phyloP scores from a whole-genome alignment of 352 stramenopile species.

The Stramenopiles sp. region DNA sequence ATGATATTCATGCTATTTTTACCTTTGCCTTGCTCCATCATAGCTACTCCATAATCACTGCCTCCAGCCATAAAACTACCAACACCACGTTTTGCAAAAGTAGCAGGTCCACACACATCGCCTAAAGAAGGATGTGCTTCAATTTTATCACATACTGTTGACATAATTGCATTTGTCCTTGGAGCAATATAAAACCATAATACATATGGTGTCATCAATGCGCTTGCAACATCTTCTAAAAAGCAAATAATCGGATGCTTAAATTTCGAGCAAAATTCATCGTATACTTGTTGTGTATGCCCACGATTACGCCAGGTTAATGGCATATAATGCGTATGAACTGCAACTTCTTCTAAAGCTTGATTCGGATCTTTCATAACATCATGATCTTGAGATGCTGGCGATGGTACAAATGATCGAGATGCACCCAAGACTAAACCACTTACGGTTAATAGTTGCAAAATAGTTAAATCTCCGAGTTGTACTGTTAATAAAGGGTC shows the following conservation, averaged over 20 bases:
- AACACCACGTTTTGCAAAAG: not conserved
- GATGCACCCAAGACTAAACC: conserved; percentile 50
- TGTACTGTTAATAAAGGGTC: conserved; percentile 84
- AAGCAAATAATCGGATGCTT: conserved; percentile 82
- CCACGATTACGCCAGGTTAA: conserved; percentile 66
- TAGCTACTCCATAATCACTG: not conserved
- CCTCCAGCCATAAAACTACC: not conserved
- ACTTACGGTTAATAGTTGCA: conserved; percentile 88
- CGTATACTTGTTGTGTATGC: conserved; percentile 54
- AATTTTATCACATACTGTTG: not conserved
- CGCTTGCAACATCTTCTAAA: conserved; percentile 64
- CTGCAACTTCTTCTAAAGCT: conserved; percentile 48
- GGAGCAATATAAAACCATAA: conserved; percentile 75
- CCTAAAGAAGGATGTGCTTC: not conserved
- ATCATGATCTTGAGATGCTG: conserved; percentile 19
- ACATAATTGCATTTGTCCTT: conserved; percentile 51
- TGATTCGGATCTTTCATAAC: conserved; percentile 36
- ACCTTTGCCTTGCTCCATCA: not conserved
- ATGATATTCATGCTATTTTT: too few relatives aligned
- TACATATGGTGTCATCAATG: conserved; percentile 84
- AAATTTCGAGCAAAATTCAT: conserved; percentile 67
- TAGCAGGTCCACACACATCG: not conserved
- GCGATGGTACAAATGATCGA: conserved; percentile 42
- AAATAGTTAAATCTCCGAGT: conserved; percentile 68
- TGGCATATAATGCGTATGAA: conserved; percentile 87